phyloP scores from a whole-genome alignment of 2,329 filamentous ascomycete species.

The Pseudogymnoascus destructans region DNA sequence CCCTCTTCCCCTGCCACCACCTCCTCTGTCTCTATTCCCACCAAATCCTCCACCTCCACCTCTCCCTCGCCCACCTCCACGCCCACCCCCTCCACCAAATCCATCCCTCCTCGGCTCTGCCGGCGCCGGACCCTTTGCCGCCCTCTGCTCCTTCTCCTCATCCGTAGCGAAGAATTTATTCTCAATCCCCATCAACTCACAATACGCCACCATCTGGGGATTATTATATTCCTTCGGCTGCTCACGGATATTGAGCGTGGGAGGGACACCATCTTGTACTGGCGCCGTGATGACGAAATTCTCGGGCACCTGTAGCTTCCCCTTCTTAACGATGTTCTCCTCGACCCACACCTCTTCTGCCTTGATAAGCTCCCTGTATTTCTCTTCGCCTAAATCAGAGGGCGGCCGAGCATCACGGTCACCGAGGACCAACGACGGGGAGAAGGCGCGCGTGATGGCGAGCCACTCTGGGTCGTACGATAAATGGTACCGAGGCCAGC shows the following conservation, averaged over 20 bases:
- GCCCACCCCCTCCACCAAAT: constrained; percentile 22
- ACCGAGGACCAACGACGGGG: constrained; percentile 50
- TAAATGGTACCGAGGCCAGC: constrained; percentile 27
- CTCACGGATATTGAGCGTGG: constrained; percentile 35
- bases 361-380: constrained; percentile 56
- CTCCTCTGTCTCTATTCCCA: not conserved
- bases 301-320: constrained; percentile 55
- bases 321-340: constrained; percentile 51
- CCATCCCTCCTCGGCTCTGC: constrained; percentile 24
- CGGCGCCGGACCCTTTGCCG: constrained; percentile 42
- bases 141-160: constrained; percentile 52
- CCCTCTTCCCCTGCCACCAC: not conserved
- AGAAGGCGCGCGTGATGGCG: constrained; percentile 76
- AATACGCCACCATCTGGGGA: constrained; percentile 73
- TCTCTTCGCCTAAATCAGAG: constrained; percentile 51
- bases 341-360: constrained; percentile 68
- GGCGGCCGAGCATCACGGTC: constrained; percentile 40
- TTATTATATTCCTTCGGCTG: constrained; percentile 74
- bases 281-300: constrained; percentile 72
- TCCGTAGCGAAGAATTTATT: constrained; percentile 65
- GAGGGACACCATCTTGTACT: constrained; percentile 44
- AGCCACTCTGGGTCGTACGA: constrained; percentile 92
- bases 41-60: not conserved
- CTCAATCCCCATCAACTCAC: constrained; percentile 59
- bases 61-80: constrained; percentile 22